Evolutionary conservation across 1,139 yeast species (phyloP), one percentile per base, ranked within the genome.

Genomic region (Taiozyma onychis): DNA sequence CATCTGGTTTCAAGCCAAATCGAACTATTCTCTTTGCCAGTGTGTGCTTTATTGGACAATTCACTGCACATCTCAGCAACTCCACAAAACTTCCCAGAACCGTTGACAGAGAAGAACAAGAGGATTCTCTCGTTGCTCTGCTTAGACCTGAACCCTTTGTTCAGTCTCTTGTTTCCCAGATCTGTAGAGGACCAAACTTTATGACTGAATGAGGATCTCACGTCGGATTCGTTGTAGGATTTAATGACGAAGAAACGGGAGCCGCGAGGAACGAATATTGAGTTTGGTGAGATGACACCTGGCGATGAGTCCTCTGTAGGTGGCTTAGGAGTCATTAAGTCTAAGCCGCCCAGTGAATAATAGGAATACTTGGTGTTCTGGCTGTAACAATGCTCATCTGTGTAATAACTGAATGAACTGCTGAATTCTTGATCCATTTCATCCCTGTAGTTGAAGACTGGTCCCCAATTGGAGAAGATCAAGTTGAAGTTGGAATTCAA

Each of bases 161-260:
- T 71, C 46, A 81, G 68, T 51, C 83, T 66, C 50, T 70, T 74
- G 56, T 80, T 81, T 0, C 86, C 86, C 49, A 75, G 66, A 37
- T 72, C 78, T 0, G 86, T 81, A 0, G 85, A 80, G 0, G 84
- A 72, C 87, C 87, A 81, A 35, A 80, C 71, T 7, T 72, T 71
- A 54, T 80, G 71, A 46, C 66, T 59, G 54, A 74, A 74, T 0
- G 85, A 77, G 4, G 80, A 72, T 50, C 68, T 69, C 14, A 81
- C 76, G 56, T 81, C 83, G 18, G 68, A 65, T 18, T 74, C 66
- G 47, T 69, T 75, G 59, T 70, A 75, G 0, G 85, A 80, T 57
- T 81, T 81, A 52, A 81, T 80, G 14, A 81, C 80, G 56, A 80
- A 81, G 58, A 78, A 80, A 44, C 68, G 67, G 0, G 83, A 67